Evolutionary conservation across 2,329 filamentous ascomycete genomes (phyloP).

Genomic region (Metarhizium rileyi): DNA sequence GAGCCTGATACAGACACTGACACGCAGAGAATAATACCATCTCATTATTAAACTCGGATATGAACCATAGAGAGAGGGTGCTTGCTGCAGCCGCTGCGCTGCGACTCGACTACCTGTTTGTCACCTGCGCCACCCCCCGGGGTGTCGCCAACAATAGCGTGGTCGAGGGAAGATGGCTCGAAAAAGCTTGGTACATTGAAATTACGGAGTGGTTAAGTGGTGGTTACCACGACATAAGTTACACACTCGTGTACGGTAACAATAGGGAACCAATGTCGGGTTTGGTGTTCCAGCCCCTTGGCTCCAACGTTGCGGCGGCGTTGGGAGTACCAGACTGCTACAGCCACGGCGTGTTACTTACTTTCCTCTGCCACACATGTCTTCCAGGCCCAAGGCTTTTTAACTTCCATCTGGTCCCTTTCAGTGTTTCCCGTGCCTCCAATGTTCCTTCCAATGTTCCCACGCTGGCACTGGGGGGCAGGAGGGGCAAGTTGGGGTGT

Average conservation of each 20-base stretch:
- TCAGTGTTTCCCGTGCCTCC: background rate
- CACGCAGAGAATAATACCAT: too few relatives aligned
- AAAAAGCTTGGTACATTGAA: background rate
- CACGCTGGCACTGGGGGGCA: too few relatives aligned
- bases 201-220: background rate
- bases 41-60: too few relatives aligned
- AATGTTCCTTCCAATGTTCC: too few relatives aligned
- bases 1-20: background rate
- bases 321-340: too few relatives aligned
- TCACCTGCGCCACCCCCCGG: background rate
- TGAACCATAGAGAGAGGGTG: too few relatives aligned
- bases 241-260: background rate
- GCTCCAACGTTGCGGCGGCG: slow-evolving; percentile 1
- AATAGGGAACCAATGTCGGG: background rate
- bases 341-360: background rate
- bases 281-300: slow-evolving; percentile 3
- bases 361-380: too few relatives aligned
- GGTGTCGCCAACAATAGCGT: slow-evolving; percentile 4
- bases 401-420: background rate
- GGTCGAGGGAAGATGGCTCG: background rate
- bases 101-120: too few relatives aligned
- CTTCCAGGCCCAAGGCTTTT: too few relatives aligned
- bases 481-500: background rate
- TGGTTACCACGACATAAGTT: too few relatives aligned
- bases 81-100: too few relatives aligned